Evolutionary conservation across 108 stramenopile species (phyloP).

Genomic region (Licmophora abbreviata): DNA sequence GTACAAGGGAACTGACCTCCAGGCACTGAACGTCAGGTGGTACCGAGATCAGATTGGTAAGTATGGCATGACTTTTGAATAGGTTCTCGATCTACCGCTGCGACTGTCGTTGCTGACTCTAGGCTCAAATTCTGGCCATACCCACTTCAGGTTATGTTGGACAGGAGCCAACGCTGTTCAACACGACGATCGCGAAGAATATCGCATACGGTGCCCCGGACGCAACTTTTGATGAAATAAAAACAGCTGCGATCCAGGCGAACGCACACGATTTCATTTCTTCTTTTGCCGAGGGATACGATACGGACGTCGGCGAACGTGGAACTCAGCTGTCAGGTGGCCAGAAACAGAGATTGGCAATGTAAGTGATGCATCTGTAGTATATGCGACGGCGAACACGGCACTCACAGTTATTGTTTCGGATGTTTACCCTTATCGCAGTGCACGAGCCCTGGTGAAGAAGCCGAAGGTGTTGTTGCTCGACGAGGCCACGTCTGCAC

Average conservation of each 20-base stretch:
- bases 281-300: constrained; percentile 41
- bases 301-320: constrained; percentile 49
- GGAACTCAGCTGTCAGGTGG: constrained; percentile 64
- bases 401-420: no score
- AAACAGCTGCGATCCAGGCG: constrained; percentile 74
- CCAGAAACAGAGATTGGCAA: constrained; percentile 80
- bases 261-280: constrained; percentile 89
- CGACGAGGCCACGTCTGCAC: constrained; percentile 81
- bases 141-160: constrained; percentile 26
- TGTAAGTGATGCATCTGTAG: no score
- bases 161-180: constrained; percentile 92
- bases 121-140: no score
- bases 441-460: constrained; percentile 77
- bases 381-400: no score
- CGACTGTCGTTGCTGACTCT: neutral
- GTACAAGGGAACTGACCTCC: constrained; percentile 73
- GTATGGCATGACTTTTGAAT: no score
- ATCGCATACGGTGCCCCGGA: constrained; percentile 68
- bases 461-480: constrained; percentile 75
- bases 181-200: constrained; percentile 82
- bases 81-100: neutral
- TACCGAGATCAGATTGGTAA: constrained; percentile 83
- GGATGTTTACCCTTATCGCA: no score
- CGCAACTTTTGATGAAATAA: constrained; percentile 52
- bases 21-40: constrained; percentile 59